Base-by-base conservation (phyloP, 139 green algal species). In the Chlorella sp. region DNA sequence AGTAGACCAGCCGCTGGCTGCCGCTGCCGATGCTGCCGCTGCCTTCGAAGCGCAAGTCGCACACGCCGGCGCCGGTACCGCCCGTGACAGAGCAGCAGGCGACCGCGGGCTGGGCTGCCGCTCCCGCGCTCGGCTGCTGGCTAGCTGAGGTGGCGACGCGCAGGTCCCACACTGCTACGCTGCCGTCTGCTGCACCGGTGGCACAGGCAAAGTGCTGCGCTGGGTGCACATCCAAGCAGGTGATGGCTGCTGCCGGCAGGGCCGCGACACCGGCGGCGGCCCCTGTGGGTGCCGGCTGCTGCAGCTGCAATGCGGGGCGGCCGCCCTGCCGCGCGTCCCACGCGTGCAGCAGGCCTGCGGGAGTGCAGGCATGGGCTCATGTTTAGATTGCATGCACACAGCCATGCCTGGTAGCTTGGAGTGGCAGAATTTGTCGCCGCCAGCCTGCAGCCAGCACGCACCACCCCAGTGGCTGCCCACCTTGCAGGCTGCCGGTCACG, bases 171-270 rank as follows among this genome's bases (percentile, higher is more conserved):
- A 86, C 24, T 3, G 72, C 62, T 28, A 86, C 68, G 28, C 72
- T 56, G 38, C 81, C 81, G 6, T 75, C 70, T 6, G 54, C 51
- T 13, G n/a, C 79, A 16, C 79, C 79, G 2, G 43, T 76, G 43
- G 79, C 79, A 7, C 70, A 60, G 44, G 43, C 65, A 28, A 65
- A 84, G 79, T 64, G n/a, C 64, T 84, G 79, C 17, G 79, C 79
- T 28, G 79, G 64, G 79, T 84, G 79, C 40, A 84, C 79, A 24
- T 84, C 79, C 64, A 84, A n/a, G 64, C 79, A 84, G 9, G 79
- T 76, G 64, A 84, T 83, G 28, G 77, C 77, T 0, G 76, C 73
- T 11, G 20, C 70, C 40, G 48, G 40, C 72, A 48, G 72, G 0
- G 69, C 38, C 14, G 72, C 72, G 9, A 48, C 44, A 13, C 17